Conservation (phyloP, 345 rosid species). For the Corchorus capsularis region DNA sequence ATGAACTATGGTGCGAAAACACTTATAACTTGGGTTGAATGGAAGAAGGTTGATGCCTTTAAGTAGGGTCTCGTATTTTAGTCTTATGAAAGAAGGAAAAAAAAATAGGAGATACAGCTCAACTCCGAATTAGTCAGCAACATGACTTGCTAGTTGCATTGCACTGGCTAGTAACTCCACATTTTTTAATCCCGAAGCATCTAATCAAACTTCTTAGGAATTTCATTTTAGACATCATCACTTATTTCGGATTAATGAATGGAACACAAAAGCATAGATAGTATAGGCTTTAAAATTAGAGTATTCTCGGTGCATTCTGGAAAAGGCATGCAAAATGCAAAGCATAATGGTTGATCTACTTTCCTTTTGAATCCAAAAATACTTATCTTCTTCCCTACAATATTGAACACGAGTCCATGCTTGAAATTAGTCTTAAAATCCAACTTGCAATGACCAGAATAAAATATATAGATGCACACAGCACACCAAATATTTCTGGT, state of each 20-base stretch:
- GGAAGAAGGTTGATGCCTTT: no score
- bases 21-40: no score
- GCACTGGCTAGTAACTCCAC: background rate
- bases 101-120: no score
- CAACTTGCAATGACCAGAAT: background rate
- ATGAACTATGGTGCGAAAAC: no score
- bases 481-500: background rate
- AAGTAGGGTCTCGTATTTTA: no score
- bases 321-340: background rate
- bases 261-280: background rate
- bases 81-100: no score
- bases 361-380: background rate
- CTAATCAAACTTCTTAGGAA: background rate
- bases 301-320: background rate
- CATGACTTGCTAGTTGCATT: background rate
- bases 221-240: background rate
- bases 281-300: background rate
- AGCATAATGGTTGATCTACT: background rate
- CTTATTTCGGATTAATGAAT: background rate
- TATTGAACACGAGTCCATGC: background rate
- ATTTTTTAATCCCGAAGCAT: background rate
- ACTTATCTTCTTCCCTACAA: background rate
- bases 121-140: no score
- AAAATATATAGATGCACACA: conserved; percentile 1
- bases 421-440: background rate